A percentile compares a stretch with the other conserved stretches of the same genome.
Conservation (phyloP, 106 monocot species). For the Acorus gramineus region DNA sequence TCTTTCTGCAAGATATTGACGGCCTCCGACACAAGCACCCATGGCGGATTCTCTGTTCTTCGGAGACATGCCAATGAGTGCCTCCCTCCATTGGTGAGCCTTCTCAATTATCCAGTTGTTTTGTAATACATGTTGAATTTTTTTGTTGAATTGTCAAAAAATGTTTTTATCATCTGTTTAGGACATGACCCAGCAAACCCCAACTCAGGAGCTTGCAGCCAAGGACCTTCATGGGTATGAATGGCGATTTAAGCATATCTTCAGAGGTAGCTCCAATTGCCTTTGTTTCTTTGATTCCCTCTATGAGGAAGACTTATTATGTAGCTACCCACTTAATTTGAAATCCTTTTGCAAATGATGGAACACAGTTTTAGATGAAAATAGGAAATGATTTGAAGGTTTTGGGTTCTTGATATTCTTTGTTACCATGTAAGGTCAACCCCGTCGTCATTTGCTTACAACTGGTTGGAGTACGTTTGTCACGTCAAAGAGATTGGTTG, state of each 20-base stretch:
- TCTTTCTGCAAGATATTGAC: constrained; percentile 14
- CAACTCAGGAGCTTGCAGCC: constrained; percentile 40
- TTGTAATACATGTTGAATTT: neutral
- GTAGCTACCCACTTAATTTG: neutral
- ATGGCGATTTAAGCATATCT: constrained; percentile 67
- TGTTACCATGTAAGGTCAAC: constrained; percentile 30
- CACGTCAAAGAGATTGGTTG: constrained; percentile 40
- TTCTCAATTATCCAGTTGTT: neutral
- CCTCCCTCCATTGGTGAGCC: constrained; percentile 31
- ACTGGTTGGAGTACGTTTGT: constrained; percentile 48
- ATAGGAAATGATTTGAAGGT: too few species aligned
- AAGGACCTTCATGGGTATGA: constrained; percentile 51
- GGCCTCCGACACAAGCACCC: constrained; percentile 56
- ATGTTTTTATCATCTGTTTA: neutral
- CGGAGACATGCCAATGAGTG: constrained; percentile 41
- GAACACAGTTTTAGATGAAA: too few species aligned
- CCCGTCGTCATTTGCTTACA: constrained; percentile 49
- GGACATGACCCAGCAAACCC: constrained; percentile 45
- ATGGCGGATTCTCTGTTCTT: constrained; percentile 47
- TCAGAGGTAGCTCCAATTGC: constrained; percentile 16
- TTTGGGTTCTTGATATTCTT: too few species aligned
- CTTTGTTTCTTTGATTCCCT: neutral
- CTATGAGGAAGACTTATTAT: neutral
- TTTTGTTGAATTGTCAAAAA: neutral
- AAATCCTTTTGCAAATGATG: neutral